Evolutionary conservation across 371 early-diverging fungal species (phyloP), one percentile per base, ranked within the genome.

Genomic region (Lichtheimia corymbifera): DNA sequence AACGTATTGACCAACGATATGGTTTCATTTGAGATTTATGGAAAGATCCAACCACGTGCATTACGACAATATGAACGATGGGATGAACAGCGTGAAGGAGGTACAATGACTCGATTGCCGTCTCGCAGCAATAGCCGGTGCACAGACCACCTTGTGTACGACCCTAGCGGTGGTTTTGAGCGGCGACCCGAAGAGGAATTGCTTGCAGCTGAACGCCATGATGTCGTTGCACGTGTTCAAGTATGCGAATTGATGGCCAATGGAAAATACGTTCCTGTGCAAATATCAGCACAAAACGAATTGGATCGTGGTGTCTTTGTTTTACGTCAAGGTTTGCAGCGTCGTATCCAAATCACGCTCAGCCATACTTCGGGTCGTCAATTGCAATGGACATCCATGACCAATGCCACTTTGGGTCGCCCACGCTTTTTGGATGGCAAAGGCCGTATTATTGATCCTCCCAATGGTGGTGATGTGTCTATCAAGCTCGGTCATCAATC

Each of bases 281-380:
- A 88, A 9, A 83, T 91, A 0, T 79, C 79, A 17, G 71, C 90
- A 0, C 74, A 75, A 54, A 66, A 74, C 1, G 58, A 78, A 1
- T 62, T 83, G 50, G 87, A 88, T 40, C 68, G 83, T 5, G 91
- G 91, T 4, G 83, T 85, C 3, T 93, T 94, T 66, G 67, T 85
- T 20, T 68, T 94, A 40, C 82, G 90, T 25, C 96, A 96, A 70
- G 96, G 96, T 3, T 63, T 94, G 27, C 95, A 94, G 67, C 82
- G 94, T 9, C 87, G 93, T 2, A 78, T 95, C 25, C 69, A 79
- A 22, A 61, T 94, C 22, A 77, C 85, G 4, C 57, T 95, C 9
- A 84, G 83, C 2, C 94, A 94, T 67, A 87, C 88, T n/a, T 82
- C 89, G 18, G 94, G 93, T 20, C 74, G 66, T 13, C 89, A 89